Base-by-base conservation (phyloP, 2,329 filamentous ascomycete genomes). In the Westerdykella aurantiaca region DNA sequence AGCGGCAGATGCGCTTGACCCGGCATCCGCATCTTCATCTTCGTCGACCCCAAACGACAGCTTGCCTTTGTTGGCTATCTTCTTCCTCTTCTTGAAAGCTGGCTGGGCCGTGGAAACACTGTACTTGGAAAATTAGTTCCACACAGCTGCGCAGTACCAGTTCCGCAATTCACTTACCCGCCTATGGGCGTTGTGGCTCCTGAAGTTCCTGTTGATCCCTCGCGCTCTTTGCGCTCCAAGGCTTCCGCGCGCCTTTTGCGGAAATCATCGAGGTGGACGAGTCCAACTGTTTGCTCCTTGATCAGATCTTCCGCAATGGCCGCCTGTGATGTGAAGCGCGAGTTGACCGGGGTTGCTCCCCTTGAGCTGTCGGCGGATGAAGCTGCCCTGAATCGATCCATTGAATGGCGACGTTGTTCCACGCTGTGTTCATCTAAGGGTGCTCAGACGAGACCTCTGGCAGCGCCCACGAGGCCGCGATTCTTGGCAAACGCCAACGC, bases 231-330 rank as follows among this genome's bases (percentile, higher is more conserved):
- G 63, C 88, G 83, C 67, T 96, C 91, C 38, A 95, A 74, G n/a
- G 90, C 88, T 69, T 96, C 88, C 56, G 89, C 90, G 68, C 91
- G 88, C 47, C 93, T 83, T 72, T 98, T 97, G 68, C 91, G 88
- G 68, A 95, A 97, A 64, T 97, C 93, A 52, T 87, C 88, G 35
- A 96, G 82, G 45, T 87, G 81, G 42, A 97, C 91, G 2, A 98
- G 82, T 34, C 93, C 93, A 53, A 96, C 89, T 0, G 88, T 95
- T 60, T 88, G 83, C 42, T 82, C 87, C 47, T 91, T 91, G 38
- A 95, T 77, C 12, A 88, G 76, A 61, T 95, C 84, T 66, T 91
- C 81, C 1, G 87, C 86, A 1, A 86, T 86, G 54, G 84, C 77
- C 50, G 82, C 83, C 61, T 90, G 86, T 34, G 83, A 76, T 1